Evolutionary conservation across 2,329 filamentous ascomycete genomes (phyloP).

Genomic region (Colletotrichum lentis): DNA sequence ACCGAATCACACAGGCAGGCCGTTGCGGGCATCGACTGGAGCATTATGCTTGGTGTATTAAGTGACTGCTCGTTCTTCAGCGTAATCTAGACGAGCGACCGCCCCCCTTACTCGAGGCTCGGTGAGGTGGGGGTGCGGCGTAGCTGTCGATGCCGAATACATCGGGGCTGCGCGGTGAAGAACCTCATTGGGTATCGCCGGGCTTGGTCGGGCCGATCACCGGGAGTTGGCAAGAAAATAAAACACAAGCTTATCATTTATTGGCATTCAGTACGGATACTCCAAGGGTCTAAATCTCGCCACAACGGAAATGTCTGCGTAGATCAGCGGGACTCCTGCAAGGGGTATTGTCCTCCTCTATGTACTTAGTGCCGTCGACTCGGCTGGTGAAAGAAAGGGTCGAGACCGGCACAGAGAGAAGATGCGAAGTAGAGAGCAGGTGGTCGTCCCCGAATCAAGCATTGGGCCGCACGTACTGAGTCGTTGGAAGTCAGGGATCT

Average conservation of each 20-base stretch:
- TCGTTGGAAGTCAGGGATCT: not conserved
- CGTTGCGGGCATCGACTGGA: not conserved
- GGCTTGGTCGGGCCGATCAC: constrained; percentile 14
- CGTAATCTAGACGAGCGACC: not conserved
- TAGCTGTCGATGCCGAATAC: constrained; percentile 5
- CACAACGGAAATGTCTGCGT: not conserved
- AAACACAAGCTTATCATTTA: constrained; percentile 13
- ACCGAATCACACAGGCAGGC: not conserved
- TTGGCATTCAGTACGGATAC: not conserved
- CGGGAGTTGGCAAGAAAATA: not conserved
- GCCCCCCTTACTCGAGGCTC: not conserved
- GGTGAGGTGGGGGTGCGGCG: not conserved
- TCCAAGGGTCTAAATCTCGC: not conserved
- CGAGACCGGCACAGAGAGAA: not conserved
- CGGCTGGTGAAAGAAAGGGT: not conserved
- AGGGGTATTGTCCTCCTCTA: not conserved
- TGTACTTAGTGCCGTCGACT: too few relatives aligned
- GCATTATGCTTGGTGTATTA: not conserved
- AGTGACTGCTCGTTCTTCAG: not conserved
- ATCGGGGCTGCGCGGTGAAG: constrained; percentile 3
- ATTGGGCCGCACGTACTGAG: not conserved
- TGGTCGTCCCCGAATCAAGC: not conserved
- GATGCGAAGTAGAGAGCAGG: not conserved
- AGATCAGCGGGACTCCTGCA: constrained; percentile 8
- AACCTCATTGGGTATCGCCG: not conserved